A percentile compares a stretch with the other conserved stretches of the same genome.
Evolutionary conservation across 2,329 filamentous ascomycete genomes (phyloP).

Genomic region (Pleoardoris graminearum): DNA sequence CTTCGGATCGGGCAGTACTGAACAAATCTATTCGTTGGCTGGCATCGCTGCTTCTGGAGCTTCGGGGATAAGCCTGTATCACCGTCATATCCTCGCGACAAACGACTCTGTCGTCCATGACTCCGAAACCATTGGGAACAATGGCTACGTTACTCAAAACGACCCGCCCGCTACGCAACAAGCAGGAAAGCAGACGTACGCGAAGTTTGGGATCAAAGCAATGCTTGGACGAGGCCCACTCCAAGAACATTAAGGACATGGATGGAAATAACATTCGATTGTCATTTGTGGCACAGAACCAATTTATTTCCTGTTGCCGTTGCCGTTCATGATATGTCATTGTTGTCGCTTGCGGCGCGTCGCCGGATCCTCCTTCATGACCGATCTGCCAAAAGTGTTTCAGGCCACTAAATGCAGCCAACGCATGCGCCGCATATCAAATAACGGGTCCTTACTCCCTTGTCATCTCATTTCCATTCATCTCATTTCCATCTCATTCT

Average conservation of each 20-base stretch:
- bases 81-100: conserved; percentile 58
- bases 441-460: not conserved
- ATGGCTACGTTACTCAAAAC: conserved; percentile 14
- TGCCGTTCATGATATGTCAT: too few species aligned
- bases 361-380: conserved; percentile 1
- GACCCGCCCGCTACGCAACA: conserved; percentile 9
- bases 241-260: conserved; percentile 11
- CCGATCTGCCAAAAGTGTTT: conserved; percentile 5
- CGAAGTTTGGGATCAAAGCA: conserved; percentile 23
- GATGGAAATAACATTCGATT: not conserved
- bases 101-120: conserved; percentile 60
- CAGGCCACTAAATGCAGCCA: conserved; percentile 9
- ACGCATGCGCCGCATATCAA: conserved; percentile 8
- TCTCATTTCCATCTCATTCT: not conserved
- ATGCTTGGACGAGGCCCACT: conserved; percentile 38
- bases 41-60: conserved; percentile 41
- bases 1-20: conserved; percentile 59
- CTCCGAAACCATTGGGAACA: conserved; percentile 42
- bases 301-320: too few species aligned
- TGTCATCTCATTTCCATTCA: not conserved
- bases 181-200: conserved; percentile 26
- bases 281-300: not conserved
- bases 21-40: conserved; percentile 61
- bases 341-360: conserved; percentile 5
- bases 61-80: conserved; percentile 55